A percentile compares a stretch with the other conserved stretches of the same genome.
These are phyloP conservation scores for Gossypium herbaceum DNA, from an alignment of 345 rosid species.

Conservation along the genomic window DNA sequence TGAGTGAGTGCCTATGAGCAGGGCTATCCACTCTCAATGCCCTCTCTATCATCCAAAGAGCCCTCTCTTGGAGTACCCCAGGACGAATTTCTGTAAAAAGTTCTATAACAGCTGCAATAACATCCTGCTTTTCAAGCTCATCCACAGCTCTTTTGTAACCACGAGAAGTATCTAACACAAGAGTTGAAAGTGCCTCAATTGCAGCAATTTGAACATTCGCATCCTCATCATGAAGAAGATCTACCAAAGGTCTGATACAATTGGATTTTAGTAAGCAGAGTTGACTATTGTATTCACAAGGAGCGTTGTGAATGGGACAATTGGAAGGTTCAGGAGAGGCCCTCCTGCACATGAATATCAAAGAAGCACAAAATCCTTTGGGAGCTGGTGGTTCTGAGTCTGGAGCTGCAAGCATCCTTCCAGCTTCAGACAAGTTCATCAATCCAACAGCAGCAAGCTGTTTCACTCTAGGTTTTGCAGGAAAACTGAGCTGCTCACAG, in stretches of 20 bases:
- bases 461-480: constrained; percentile 27
- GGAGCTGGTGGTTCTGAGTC: constrained; percentile 25
- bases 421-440: constrained; percentile 33
- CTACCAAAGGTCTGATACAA: constrained; percentile 33
- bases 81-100: constrained; percentile 35
- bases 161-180: constrained; percentile 23
- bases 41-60: constrained; percentile 37
- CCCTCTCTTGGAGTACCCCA: constrained; percentile 36
- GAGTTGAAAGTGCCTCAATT: constrained; percentile 41
- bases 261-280: constrained; percentile 32
- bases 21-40: constrained; percentile 33
- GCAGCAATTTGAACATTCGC: constrained; percentile 34
- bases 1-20: constrained; percentile 26
- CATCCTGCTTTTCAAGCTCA: constrained; percentile 31
- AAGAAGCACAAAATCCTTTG: constrained; percentile 24
- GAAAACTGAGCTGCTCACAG: constrained; percentile 26
- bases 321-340: constrained; percentile 22
- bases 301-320: constrained; percentile 33
- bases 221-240: constrained; percentile 27
- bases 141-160: constrained; percentile 24
- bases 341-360: constrained; percentile 27
- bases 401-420: constrained; percentile 19
- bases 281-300: constrained; percentile 27
- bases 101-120: constrained; percentile 19
- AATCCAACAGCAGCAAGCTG: constrained; percentile 37